Base-by-base conservation (phyloP, 2,329 filamentous ascomycete species). In the Curvularia sp. region DNA sequence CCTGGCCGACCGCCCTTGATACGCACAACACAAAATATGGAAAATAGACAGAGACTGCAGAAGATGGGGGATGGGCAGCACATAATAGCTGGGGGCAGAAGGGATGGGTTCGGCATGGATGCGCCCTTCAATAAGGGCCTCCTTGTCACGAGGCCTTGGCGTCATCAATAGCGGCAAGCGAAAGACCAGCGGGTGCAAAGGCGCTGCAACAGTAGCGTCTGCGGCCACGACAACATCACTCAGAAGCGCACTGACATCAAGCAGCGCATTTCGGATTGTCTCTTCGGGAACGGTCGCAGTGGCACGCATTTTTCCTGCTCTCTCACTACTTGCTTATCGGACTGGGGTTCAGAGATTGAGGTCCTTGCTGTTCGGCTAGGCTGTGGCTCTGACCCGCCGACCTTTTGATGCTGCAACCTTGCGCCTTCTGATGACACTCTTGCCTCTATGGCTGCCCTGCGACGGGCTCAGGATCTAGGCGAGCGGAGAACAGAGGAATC, bases 381-480 rank as follows among this genome's bases (percentile, higher is more conserved):
- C 65, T 64, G 71, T 76, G 72, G 71, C 73, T 70, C 65, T 68
- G 69, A 73, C 68, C 66, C 58, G 69, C 70, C 68, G 69, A 74
- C 71, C 62, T 65, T 69, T 58, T 71, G 64, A 70, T 73, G 71
- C 73, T 74, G 72, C 71, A 72, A 63, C 69, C 62, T 67, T 62
- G 61, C 69, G 58, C 61, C 65, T 66, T 70, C 73, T 72, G 59
- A 78, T 79, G 77, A 68, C 63, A 75, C 57, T 75, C 66, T 67
- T 71, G 73, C 72, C 76, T 78, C 76, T 74, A 79, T 79, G 77
- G 77, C 77, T 77, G 75, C 75, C 69, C 75, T 72, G 74, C 75
- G 71, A 68, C 69, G 72, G 69, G 65, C 74, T 70, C 76, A 76
- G 71, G 73, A 76, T 70, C 74, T 77, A 78, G 77, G 78, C 63